These are phyloP conservation scores for Lachnellula subtilissima DNA, from an alignment of 2,329 filamentous ascomycete species.

Conservation along the genomic window DNA sequence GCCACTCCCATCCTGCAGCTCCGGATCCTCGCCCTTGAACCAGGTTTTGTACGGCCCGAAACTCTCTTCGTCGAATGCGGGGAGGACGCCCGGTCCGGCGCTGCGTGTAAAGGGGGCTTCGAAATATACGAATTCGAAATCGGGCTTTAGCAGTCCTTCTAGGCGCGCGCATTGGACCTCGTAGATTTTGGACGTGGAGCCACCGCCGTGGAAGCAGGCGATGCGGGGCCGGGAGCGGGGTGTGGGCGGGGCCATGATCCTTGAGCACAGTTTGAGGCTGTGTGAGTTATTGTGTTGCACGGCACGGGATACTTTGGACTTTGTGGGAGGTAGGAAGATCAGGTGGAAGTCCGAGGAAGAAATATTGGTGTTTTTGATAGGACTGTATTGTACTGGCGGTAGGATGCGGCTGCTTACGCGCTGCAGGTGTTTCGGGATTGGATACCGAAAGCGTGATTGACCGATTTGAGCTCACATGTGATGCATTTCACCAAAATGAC, in stretches of 20 bases:
- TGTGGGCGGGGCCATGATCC: background rate
- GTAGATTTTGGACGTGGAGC: conserved; percentile 18
- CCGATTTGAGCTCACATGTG: too few relatives aligned
- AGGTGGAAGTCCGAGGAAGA: too few relatives aligned
- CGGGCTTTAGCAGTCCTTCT: background rate
- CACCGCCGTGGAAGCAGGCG: conserved; percentile 23
- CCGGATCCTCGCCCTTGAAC: conserved; percentile 8
- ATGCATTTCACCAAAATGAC: too few relatives aligned
- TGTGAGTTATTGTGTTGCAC: background rate
- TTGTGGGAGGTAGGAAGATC: too few relatives aligned
- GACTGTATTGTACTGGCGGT: too few relatives aligned
- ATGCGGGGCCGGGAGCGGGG: conserved; percentile 12
- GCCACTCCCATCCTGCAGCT: conserved; percentile 10
- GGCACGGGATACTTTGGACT: too few relatives aligned
- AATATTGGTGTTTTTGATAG: too few relatives aligned
- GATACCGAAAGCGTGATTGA: too few relatives aligned
- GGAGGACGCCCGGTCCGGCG: conserved; percentile 19
- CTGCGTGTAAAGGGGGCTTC: conserved; percentile 15
- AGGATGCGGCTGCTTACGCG: too few relatives aligned
- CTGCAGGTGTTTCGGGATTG: too few relatives aligned
- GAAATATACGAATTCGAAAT: conserved; percentile 10
- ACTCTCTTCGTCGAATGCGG: conserved; percentile 13
- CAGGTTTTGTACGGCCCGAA: conserved; percentile 21
- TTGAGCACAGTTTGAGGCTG: background rate
- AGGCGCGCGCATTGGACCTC: conserved; percentile 14